Base-by-base conservation (phyloP, 2,329 filamentous ascomycete genomes). In the Coniochaeta sp. region DNA sequence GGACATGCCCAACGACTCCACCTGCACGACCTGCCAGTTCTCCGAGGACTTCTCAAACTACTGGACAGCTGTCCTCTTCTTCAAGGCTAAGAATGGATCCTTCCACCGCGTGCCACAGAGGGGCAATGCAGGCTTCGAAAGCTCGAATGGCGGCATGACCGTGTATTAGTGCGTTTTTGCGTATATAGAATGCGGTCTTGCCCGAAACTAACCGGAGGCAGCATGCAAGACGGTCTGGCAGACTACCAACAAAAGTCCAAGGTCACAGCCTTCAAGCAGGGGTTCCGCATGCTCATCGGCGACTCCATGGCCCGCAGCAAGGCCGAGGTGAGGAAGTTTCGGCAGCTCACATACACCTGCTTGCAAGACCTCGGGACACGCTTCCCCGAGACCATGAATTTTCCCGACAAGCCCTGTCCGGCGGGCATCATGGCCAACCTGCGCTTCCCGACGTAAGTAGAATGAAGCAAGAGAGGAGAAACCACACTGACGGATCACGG, bases 231-330 rank as follows among this genome's bases (percentile, higher is more conserved):
- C 69, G 5, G 66, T 72, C 24, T 74, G 47, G 10, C 47, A 28
- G 47, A 73, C 61, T 73, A 74, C 60, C 69, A 64, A 30, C 69
- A 71, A 19, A 66, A 69, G 66, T 65, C 66, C 62, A 62, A 68
- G 56, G 75, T 77, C n/a, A 77, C 73, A 16, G 76, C 74, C 6
- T 77, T 77, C 63, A 73, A 76, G 59, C 71, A 36, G 30, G 54
- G 77, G 1, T 79, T 79, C 67, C 72, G 76, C 24, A 78, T 78
- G 76, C 71, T 78, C 55, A 69, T 78, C 55, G 77, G 76, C 28
- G 71, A 77, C 55, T 68, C 71, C 16, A 63, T 68, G 28, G 72
- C 71, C 30, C 67, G 72, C 19, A 75, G 66, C 38, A 68, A 69
- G 55, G 69, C 66, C 10, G 59, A 75, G 42, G 70, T 74, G 12